A percentile compares a stretch with the other conserved stretches of the same genome.
Conservation (phyloP, 805 yeast species). For the Metschnikowia dekortorum region DNA sequence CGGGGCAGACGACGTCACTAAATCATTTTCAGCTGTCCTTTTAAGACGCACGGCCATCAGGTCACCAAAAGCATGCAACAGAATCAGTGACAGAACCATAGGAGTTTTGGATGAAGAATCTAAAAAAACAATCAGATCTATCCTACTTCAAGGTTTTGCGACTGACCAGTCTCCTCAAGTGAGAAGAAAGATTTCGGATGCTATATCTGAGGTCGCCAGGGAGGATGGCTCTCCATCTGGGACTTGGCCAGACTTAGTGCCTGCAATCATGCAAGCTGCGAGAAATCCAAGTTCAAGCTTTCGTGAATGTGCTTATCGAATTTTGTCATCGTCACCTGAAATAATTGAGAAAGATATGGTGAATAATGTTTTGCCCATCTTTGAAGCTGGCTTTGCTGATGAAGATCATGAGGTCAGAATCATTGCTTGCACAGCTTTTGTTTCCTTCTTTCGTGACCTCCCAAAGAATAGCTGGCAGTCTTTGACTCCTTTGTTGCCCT, state of each 20-base stretch:
- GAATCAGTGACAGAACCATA: conserved; percentile 71
- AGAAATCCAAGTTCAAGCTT: conserved; percentile 54
- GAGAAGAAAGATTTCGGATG: conserved; percentile 90
- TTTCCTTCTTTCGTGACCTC: conserved; percentile 76
- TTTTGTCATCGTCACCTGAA: conserved; percentile 79
- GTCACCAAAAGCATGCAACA: conserved; percentile 63
- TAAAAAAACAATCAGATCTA: conserved; percentile 55
- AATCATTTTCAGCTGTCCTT: conserved; percentile 70
- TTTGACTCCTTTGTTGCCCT: conserved; percentile 76
- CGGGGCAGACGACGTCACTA: conserved; percentile 56
- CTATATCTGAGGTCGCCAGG: conserved; percentile 86
- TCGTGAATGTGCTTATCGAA: conserved; percentile 89
- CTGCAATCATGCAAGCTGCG: conserved; percentile 67
- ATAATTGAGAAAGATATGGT: conserved; percentile 60
- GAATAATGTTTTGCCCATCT: conserved; percentile 58
- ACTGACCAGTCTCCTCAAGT: conserved; percentile 66
- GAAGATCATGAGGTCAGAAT: conserved; percentile 77
- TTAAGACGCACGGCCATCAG: conserved; percentile 82
- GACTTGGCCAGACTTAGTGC: conserved; percentile 76
- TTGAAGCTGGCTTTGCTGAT: conserved; percentile 79
- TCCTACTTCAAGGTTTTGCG: conserved; percentile 70
- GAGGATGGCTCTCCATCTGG: conserved; percentile 47
- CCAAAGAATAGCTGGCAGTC: conserved; percentile 77
- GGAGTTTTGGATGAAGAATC: conserved; percentile 62
- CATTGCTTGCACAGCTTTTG: conserved; percentile 89